phyloP scores from a whole-genome alignment of 306 rosid genomes.

The Lagenaria siceraria region DNA sequence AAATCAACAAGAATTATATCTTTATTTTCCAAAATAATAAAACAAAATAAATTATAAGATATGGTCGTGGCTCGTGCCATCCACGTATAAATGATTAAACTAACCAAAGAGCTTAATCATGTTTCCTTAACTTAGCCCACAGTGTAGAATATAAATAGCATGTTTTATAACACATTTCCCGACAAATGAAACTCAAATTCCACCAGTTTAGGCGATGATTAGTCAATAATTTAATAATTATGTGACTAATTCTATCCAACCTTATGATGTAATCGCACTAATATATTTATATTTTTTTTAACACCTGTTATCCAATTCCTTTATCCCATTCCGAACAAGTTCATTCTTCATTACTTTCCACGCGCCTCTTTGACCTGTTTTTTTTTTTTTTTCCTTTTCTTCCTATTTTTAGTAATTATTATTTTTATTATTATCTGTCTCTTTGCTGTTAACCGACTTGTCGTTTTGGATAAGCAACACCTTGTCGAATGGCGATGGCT shows the following conservation, averaged over 20 bases:
- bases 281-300: background rate
- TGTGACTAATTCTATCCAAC: background rate
- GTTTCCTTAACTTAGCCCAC: background rate
- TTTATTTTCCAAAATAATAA: background rate
- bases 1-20: background rate
- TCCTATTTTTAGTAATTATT: background rate
- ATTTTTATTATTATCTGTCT: background rate
- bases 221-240: background rate
- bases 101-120: background rate
- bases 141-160: background rate
- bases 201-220: background rate
- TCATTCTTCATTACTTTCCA: background rate
- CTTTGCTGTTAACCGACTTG: background rate
- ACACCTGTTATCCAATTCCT: background rate
- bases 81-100: background rate
- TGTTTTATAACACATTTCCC: background rate
- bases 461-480: slow-evolving; percentile 8
- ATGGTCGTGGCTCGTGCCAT: background rate
- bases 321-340: background rate
- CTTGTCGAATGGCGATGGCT: background rate
- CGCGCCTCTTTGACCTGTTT: background rate
- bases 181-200: background rate
- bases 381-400: background rate
- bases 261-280: background rate
- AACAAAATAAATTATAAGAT: background rate